Evolutionary conservation across 2,329 filamentous ascomycete species (phyloP).

Genomic region (Cordyceps farinosa): DNA sequence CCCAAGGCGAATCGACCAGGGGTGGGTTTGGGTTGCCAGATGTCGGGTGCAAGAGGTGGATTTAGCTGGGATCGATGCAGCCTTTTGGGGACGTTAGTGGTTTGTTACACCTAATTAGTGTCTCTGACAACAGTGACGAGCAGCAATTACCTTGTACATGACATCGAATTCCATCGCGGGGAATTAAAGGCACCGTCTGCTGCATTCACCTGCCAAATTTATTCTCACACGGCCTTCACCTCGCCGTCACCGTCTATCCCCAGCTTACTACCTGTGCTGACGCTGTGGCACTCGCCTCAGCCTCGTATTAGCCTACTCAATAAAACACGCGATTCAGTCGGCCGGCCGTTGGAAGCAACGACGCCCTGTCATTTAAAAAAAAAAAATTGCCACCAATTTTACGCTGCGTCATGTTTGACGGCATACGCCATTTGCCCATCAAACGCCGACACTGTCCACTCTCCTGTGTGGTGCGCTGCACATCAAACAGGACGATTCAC

Average conservation of each 20-base stretch:
- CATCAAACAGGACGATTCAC: not conserved
- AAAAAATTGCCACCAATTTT: not conserved
- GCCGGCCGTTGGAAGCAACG: not conserved
- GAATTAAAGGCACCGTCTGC: too few relatives aligned
- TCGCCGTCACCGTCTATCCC: not conserved
- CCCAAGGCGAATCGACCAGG: slow-evolving; percentile 15
- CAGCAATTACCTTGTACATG: not conserved
- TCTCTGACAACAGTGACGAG: not conserved
- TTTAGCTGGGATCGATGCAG: slow-evolving; percentile 6
- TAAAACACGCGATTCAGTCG: slow-evolving; percentile 3
- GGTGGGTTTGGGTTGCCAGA: slow-evolving; percentile 16
- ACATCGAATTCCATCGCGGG: not conserved
- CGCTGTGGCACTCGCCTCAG: slow-evolving; percentile 2
- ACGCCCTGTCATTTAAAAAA: not conserved
- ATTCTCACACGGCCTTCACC: not conserved
- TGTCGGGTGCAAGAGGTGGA: slow-evolving; percentile 9
- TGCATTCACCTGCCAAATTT: not conserved
- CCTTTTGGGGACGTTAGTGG: not conserved
- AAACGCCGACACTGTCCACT: not conserved
- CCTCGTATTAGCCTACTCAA: not conserved
- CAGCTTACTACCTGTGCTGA: not conserved
- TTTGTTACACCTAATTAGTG: not conserved
- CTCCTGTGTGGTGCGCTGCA: not conserved
- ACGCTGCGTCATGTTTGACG: too few relatives aligned
- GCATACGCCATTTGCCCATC: not conserved